A percentile compares a stretch with the other conserved stretches of the same genome.
phyloP scores from a whole-genome alignment of 2,329 filamentous ascomycete species.

The Fusarium tupiense region DNA sequence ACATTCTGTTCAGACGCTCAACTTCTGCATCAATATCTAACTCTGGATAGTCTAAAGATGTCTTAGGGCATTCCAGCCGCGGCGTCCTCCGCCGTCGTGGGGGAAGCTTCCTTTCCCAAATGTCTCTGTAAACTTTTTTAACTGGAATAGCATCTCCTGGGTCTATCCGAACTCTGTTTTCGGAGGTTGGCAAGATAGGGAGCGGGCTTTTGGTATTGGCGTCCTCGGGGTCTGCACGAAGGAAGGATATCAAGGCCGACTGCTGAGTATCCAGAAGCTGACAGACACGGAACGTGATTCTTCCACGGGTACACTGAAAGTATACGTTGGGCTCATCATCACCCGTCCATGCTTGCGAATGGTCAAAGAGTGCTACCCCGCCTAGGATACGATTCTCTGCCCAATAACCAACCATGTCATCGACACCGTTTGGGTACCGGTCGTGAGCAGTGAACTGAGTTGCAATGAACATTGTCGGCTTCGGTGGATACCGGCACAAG shows the following conservation, averaged over 20 bases:
- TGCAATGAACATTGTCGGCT: slow-evolving; percentile 9
- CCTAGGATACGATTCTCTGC: slow-evolving; percentile 21
- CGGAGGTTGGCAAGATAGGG: background rate
- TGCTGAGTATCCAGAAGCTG: slow-evolving; percentile 19
- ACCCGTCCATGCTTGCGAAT: background rate
- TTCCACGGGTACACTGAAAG: slow-evolving; percentile 7
- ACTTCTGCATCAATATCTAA: background rate
- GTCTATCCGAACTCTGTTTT: slow-evolving; percentile 9
- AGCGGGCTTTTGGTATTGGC: background rate
- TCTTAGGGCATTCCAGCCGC: background rate
- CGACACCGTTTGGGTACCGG: slow-evolving; percentile 8
- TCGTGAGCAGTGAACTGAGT: slow-evolving; percentile 3
- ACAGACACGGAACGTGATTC: slow-evolving; percentile 10
- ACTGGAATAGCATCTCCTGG: background rate
- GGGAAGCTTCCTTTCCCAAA: slow-evolving; percentile 20
- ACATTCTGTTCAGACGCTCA: background rate
- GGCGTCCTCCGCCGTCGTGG: background rate
- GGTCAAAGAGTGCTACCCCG: slow-evolving; percentile 14
- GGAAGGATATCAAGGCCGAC: background rate
- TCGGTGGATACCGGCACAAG: background rate
- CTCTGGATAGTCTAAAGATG: background rate
- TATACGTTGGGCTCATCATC: background rate
- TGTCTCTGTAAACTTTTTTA: slow-evolving; percentile 5
- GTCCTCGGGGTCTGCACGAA: background rate
- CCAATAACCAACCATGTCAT: slow-evolving; percentile 18